Evolutionary conservation across 2,329 filamentous ascomycete genomes (phyloP).

Genomic region (Arthrobotrys conoides): DNA sequence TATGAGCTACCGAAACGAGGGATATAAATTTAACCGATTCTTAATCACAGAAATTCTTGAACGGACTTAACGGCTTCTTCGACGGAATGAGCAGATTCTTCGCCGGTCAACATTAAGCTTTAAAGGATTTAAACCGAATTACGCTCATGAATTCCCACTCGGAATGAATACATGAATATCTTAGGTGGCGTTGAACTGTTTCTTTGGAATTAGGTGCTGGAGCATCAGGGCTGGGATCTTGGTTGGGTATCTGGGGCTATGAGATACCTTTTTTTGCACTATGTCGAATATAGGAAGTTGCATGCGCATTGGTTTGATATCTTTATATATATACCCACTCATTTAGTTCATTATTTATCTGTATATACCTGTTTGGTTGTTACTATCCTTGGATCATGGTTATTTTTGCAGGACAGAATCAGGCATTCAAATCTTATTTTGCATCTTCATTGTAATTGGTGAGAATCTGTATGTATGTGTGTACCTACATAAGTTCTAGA

Average conservation of each 20-base stretch:
- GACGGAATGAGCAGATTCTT: conserved; percentile 24
- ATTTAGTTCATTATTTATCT: background rate
- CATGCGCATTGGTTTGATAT: background rate
- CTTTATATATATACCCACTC: conserved; percentile 11
- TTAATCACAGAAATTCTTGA: conserved; percentile 17
- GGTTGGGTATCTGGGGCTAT: background rate
- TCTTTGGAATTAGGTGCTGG: background rate
- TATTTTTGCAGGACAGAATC: too few species aligned
- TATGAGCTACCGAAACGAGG: background rate
- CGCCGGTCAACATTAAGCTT: background rate
- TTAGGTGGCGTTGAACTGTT: background rate
- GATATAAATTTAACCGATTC: background rate
- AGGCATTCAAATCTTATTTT: too few species aligned
- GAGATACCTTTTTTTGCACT: background rate
- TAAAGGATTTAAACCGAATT: background rate
- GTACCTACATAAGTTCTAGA: too few species aligned
- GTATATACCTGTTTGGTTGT: background rate
- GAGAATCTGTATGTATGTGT: too few species aligned
- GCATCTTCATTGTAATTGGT: too few species aligned
- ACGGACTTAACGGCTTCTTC: conserved; percentile 12
- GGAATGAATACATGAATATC: background rate
- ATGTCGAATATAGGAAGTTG: too few species aligned
- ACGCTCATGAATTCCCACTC: background rate
- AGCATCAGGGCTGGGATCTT: background rate
- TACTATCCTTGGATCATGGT: background rate